These are phyloP conservation scores for Oryza meyeriana DNA, from an alignment of 176 grass and related monocot genomes.

Conservation along the genomic window DNA sequence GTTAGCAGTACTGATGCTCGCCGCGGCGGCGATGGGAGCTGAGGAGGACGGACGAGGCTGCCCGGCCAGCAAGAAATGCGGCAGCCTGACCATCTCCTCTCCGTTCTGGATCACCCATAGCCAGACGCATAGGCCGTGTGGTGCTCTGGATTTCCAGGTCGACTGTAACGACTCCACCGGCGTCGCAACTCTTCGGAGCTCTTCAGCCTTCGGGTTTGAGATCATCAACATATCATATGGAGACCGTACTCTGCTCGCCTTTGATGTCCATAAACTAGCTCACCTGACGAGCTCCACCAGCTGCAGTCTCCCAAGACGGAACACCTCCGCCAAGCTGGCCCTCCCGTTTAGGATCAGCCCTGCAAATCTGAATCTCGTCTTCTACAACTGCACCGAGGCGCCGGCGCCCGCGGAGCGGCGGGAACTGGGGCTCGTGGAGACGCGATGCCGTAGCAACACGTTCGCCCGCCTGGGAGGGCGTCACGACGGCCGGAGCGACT, in stretches of 20 bases:
- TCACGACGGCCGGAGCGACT: neutral
- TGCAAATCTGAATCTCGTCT: neutral
- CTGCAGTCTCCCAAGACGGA: neutral
- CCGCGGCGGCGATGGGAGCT: neutral
- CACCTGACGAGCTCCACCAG: accelerated
- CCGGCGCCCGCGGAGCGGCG: neutral
- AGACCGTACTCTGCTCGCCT: neutral
- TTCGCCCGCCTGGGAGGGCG: neutral
- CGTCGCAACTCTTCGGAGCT: neutral
- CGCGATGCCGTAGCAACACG: neutral
- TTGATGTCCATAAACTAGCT: neutral
- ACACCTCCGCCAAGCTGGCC: neutral
- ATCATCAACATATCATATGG: neutral
- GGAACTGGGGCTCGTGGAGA: neutral
- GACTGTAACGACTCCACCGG: neutral
- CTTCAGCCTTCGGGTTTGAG: neutral
- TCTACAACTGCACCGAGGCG: neutral
- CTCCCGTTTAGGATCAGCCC: neutral
- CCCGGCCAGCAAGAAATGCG: neutral
- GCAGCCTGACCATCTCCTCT: neutral
- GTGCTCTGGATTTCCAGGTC: neutral
- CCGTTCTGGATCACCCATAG: neutral
- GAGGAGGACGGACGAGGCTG: too few species aligned
- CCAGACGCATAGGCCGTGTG: neutral
- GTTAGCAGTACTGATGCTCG: neutral